Base-by-base conservation (phyloP, 345 rosid species). In the Zanthoxylum bungeanum region DNA sequence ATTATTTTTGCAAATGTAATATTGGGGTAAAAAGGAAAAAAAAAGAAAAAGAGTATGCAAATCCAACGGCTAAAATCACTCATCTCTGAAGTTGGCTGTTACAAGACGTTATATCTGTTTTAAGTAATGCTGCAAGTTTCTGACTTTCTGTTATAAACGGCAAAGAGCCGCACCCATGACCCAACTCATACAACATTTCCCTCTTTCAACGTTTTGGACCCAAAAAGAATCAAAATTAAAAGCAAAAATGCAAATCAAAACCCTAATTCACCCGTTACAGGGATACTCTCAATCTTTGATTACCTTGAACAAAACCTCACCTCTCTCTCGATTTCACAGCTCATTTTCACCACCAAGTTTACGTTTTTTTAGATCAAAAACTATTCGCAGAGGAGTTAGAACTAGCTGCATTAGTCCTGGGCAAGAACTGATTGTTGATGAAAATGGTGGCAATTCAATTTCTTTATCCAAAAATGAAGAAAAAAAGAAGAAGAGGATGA, bases 201-300 rank as follows among this genome's bases (percentile, higher is more conserved):
- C 25, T 52, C 11, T 19, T 46, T 40, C 58, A 14, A 34, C 12
- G 49, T 44, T 69, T 55, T n/a, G 11, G 51, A 44, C 27, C 65
- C 9, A 66, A 60, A 44, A 42, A 22, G 8, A 31, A 11, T 11
- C 2, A 9, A 22, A 39, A 14, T 14, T 28, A 66, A 68, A 22
- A 1, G 68, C n/a, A 68, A 78, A 71, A 63, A 82, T 84, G 87
- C 81, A 75, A 39, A 68, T 80, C 84, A 86, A 73, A 79, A 10
- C 81, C 79, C 66, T 81, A 25, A 10, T 58, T 52, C 76, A 56
- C 21, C 59, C 72, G 4, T 56, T 56, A 3, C 72, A 1, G 11
- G 53, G 63, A 36, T 39, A 21, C 40, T 60, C 76, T 39, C 77
- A 64, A 33, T 69, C 80, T 60, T 71, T 72, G 31, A n/a, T 77